A percentile compares a stretch with the other conserved stretches of the same genome.
Evolutionary conservation across 2,329 filamentous ascomycete genomes (phyloP).

Genomic region (Dothistroma pini): DNA sequence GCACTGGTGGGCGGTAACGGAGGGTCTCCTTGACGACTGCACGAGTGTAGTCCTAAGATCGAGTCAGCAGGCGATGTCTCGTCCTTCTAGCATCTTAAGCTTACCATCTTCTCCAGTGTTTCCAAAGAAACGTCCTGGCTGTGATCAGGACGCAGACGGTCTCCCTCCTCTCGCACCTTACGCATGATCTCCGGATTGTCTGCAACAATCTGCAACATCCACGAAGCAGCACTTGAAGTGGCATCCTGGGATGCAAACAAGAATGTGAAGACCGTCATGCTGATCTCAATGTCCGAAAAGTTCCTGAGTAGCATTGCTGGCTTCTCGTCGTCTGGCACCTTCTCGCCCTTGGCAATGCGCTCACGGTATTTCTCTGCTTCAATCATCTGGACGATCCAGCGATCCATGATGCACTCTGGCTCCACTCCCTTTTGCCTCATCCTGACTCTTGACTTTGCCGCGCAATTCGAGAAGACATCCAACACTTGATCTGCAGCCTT

Average conservation of each 20-base stretch:
- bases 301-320: conserved; percentile 79
- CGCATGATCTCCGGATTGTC: conserved; percentile 91
- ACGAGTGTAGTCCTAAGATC: conserved; percentile 66
- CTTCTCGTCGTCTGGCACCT: conserved; percentile 68
- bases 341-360: conserved; percentile 68
- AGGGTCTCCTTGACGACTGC: conserved; percentile 88
- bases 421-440: conserved; percentile 80
- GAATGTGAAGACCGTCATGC: conserved; percentile 72
- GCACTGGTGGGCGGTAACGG: conserved; percentile 89
- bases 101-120: conserved; percentile 72
- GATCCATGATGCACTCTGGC: conserved; percentile 89
- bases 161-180: conserved; percentile 76
- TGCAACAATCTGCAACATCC: conserved; percentile 92
- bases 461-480: conserved; percentile 82
- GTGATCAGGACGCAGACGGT: conserved; percentile 27
- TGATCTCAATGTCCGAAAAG: conserved; percentile 87
- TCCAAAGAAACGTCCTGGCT: conserved; percentile 63
- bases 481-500: conserved; percentile 91
- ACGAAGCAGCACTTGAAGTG: conserved; percentile 87
- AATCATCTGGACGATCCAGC: conserved; percentile 85
- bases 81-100: background rate
- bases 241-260: conserved; percentile 87
- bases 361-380: conserved; percentile 79
- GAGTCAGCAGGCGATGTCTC: conserved; percentile 6
- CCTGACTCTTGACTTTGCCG: conserved; percentile 80